Percentiles rank a stretch among this genome's conserved stretches.
phyloP scores from a whole-genome alignment of 2,329 filamentous ascomycete species.

The Aspergillus jensenii region DNA sequence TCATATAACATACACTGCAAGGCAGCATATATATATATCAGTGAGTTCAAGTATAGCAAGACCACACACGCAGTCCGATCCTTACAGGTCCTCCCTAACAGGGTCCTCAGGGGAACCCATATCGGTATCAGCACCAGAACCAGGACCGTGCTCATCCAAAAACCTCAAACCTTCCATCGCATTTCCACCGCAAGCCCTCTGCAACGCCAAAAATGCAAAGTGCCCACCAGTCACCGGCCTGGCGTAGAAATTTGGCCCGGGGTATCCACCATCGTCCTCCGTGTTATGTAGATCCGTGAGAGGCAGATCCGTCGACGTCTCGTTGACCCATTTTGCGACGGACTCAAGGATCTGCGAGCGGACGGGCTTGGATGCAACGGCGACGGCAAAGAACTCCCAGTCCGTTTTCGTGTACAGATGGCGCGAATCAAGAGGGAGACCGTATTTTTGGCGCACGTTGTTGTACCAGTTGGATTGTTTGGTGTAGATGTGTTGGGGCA shows the following conservation, averaged over 20 bases:
- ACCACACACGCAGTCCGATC: neutral
- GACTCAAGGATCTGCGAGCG: constrained; percentile 70
- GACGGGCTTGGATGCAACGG: constrained; percentile 68
- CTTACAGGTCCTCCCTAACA: constrained; percentile 3
- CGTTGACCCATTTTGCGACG: constrained; percentile 79
- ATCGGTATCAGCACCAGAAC: neutral
- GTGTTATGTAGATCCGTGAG: constrained; percentile 83
- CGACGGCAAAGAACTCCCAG: constrained; percentile 87
- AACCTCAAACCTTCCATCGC: constrained; percentile 59
- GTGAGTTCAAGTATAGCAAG: neutral
- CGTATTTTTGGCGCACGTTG: constrained; percentile 75
- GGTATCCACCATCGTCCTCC: constrained; percentile 72
- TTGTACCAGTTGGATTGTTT: constrained; percentile 80
- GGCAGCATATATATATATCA: neutral
- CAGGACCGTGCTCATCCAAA: constrained; percentile 38
- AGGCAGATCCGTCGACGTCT: constrained; percentile 73
- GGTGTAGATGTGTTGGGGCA: constrained; percentile 73
- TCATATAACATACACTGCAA: neutral
- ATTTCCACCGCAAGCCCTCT: constrained; percentile 72
- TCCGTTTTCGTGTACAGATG: constrained; percentile 86
- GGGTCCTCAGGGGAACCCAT: neutral
- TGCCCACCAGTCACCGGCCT: constrained; percentile 81
- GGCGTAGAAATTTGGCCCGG: constrained; percentile 74
- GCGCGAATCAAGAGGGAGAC: constrained; percentile 76
- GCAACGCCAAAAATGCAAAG: constrained; percentile 80